Evolutionary conservation across 2,329 filamentous ascomycete species (phyloP), one percentile per base, ranked within the genome.

Genomic region (Pezicula carpinea): DNA sequence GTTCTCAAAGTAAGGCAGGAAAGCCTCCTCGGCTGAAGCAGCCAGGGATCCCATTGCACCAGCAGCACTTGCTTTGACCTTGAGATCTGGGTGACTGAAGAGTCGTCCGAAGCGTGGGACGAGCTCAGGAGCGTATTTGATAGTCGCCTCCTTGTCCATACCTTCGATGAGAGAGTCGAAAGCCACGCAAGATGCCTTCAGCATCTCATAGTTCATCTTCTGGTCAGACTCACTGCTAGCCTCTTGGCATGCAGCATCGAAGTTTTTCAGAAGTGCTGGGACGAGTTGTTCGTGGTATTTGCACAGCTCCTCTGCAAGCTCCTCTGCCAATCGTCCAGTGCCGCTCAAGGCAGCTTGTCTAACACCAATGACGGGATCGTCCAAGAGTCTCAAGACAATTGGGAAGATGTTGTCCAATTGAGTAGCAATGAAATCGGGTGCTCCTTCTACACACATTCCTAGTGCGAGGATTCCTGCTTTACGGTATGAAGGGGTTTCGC

Each of bases 381-480:
- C 78, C 33, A 99, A 80, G 7, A 97, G 78, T 61, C 82, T 83
- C 48, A 96, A 76, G 49, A 97, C 83, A 58, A 88, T 77, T 41
- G 93, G 93, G 66, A 97, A 81, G 56, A 97, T 86, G 55, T 85
- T 80, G 61, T 85, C 78, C 53, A 97, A 80, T 69, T 99, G 93
- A 17, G 91, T 96, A 54, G 89, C 89, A 62, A 97, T 90, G 69
- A 97, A 99, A 67, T 99, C 93, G 14, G 93, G 93, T 23, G 93
- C 92, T 59, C 93, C 93, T 74, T 97, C 93, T 44, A 96, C 92
- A 59, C 89, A 92, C 74, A 92, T 95, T 50, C 92, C 92, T 5
- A 99, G 79, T 41, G 92, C 86, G 53, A 97, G 77, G 63, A 97
- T 93, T 69, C 88, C 91, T 46, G 92, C 91, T 69, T 92, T 87